A percentile compares a stretch with the other conserved stretches of the same genome.
Conservation (phyloP, 23 red algal genomes). For the Gracilaria domingensis region DNA sequence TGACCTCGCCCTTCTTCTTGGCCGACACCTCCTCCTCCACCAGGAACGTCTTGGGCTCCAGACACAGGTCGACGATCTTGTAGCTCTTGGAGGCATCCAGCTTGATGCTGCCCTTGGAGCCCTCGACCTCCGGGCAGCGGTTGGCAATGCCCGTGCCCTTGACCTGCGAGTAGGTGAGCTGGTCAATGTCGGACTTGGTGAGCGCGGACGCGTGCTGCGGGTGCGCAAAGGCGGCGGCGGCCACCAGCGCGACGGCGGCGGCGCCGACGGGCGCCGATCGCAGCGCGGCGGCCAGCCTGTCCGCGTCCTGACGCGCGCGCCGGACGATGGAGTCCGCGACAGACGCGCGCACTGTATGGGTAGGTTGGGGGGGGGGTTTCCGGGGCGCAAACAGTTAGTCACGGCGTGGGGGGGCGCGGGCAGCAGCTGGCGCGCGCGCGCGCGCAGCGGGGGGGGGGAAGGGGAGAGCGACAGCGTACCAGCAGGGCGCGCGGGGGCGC, state of each 20-base stretch:
- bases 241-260: constrained; percentile 47
- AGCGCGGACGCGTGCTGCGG: constrained; percentile 70
- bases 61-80: constrained; percentile 98
- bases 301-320: constrained; percentile 66
- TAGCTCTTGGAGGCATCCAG: constrained; percentile 85
- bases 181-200: constrained; percentile 83
- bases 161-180: constrained; percentile 97
- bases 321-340: constrained; percentile 58
- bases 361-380: background rate
- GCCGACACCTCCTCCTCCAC: constrained; percentile 92
- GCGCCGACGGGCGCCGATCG: constrained; percentile 43
- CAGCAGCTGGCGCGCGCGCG: constrained; percentile 60
- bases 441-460: background rate
- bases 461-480: background rate
- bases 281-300: constrained; percentile 55
- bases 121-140: constrained; percentile 96
- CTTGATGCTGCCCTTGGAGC: constrained; percentile 91
- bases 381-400: too few species aligned
- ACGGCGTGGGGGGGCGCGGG: too few species aligned
- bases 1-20: constrained; percentile 75
- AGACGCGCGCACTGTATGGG: constrained; percentile 56
- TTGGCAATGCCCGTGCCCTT: constrained; percentile 98
- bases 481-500: background rate
- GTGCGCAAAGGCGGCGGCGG: constrained; percentile 58
- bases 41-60: constrained; percentile 98